A percentile compares a stretch with the other conserved stretches of the same genome.
Conservation (phyloP, 495 filamentous ascomycete genomes). For the Neurospora sp. region DNA sequence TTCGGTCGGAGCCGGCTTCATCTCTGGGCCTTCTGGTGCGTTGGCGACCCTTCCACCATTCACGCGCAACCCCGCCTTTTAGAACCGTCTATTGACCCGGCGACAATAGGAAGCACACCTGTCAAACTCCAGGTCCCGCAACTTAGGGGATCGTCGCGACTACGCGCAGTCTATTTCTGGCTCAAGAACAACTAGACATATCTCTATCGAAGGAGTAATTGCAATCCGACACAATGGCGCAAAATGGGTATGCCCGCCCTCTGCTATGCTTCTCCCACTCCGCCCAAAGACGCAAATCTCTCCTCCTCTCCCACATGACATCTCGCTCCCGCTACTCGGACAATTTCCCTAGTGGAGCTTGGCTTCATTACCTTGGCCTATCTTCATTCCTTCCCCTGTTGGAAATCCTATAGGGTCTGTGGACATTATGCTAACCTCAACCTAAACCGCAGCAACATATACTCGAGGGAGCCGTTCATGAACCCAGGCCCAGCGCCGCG, state of each 20-base stretch:
- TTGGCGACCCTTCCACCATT: background rate
- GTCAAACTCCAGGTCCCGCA: background rate
- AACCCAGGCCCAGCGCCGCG: slow-evolving; percentile 91
- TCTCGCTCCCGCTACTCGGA: background rate
- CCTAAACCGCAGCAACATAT: slow-evolving; percentile 37
- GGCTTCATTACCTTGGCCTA: background rate
- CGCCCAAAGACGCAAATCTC: background rate
- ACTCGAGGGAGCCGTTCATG: slow-evolving; percentile 74
- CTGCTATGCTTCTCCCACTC: background rate
- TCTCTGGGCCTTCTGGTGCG: background rate
- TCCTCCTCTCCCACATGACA: background rate
- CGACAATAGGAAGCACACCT: background rate
- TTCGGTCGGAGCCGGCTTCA: background rate
- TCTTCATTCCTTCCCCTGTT: background rate
- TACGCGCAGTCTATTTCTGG: background rate
- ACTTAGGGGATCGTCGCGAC: background rate
- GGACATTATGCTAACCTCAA: background rate
- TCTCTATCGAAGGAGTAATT: background rate
- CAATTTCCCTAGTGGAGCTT: background rate
- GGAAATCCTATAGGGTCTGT: background rate
- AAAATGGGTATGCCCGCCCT: background rate
- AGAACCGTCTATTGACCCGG: background rate
- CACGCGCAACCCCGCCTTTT: background rate
- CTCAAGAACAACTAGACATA: background rate
- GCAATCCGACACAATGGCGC: background rate